Evolutionary conservation across 129 eudicot genomes (phyloP).

Genomic region (Escallonia rubra): DNA sequence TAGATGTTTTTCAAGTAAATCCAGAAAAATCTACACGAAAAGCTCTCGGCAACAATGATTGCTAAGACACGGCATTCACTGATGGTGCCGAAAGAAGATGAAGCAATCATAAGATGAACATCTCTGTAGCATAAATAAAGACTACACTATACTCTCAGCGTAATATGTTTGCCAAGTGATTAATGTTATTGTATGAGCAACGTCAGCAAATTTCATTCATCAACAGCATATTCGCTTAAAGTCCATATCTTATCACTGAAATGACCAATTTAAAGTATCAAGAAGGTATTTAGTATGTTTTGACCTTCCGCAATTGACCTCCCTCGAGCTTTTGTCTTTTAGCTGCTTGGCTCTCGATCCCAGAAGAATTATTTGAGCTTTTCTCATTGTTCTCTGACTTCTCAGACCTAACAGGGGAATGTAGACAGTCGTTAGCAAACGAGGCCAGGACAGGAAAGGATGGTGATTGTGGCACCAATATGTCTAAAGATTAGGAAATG

Average conservation of each 20-base stretch:
- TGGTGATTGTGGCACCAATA: background rate
- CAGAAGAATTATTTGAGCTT: conserved; percentile 25
- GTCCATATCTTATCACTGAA: background rate
- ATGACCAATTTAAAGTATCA: background rate
- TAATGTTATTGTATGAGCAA: background rate
- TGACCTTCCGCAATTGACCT: conserved; percentile 80
- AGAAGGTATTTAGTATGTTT: conserved; percentile 3
- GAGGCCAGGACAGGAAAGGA: conserved; percentile 7
- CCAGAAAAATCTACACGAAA: background rate
- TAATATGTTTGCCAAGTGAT: background rate
- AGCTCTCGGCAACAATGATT: background rate
- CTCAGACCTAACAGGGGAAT: conserved; percentile 36
- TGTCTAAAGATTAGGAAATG: background rate
- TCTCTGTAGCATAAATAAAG: too few species aligned
- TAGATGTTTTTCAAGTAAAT: conserved; percentile 13
- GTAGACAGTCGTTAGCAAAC: background rate
- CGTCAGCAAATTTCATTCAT: background rate
- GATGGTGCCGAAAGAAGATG: too few species aligned
- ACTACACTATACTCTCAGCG: background rate
- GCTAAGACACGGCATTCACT: too few species aligned
- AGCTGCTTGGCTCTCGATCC: conserved; percentile 74
- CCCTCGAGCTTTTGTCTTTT: conserved; percentile 97
- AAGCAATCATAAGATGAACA: too few species aligned
- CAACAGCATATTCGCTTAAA: background rate
- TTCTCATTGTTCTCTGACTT: conserved; percentile 39